Base-by-base conservation (phyloP, 129 eudicot genomes). In the Chrysanthemum seticuspe region DNA sequence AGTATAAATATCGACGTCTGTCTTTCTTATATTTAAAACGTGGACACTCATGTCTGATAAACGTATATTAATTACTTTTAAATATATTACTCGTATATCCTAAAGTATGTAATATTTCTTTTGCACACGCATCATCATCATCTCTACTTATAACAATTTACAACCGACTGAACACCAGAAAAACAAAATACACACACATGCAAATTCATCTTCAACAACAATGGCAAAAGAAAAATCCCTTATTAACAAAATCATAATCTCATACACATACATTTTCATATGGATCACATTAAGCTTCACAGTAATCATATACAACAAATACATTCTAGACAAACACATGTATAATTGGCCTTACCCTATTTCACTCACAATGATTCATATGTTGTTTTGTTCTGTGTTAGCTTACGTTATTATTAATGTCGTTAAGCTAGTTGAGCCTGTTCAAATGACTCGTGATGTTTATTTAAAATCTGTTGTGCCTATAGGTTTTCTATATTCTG, bases 201-300 rank as follows among this genome's bases (percentile, higher is more conserved):
- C 34, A 29, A 29, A 29, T 3, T 4, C 34, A 56, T 27, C 69
- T 47, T 67, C 31, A 18, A 52, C 52, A 29, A 66, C 31, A 71
- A 85, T 85, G 86, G 86, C 85, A 16, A 85, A 65, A 55, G 90
- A 82, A 16, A 87, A 40, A 70, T 66, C 84, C 44, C 64, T 40
- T 5, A 40, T 40, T 1, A 84, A 73, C 73, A 84, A 84, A 65
- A 79, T 87, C 66, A 21, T 87, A 6, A 60, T 87, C 2, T 71
- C 86, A 11, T 90, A 90, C 86, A 81, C 74, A 16, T 90, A 90
- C 55, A 87, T 90, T 13, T 81, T 84, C 53, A 79, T 87, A 21
- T 90, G 97, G 97, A 87, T 90, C 87, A 81, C 76, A 80, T 87
- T 90, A 50, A 80, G 86, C 76, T 87, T 84, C 77, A 72, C 89